Percentiles rank a stretch among this genome's conserved stretches.
phyloP scores from a whole-genome alignment of 495 filamentous ascomycete genomes.

The Trichoderma virens region DNA sequence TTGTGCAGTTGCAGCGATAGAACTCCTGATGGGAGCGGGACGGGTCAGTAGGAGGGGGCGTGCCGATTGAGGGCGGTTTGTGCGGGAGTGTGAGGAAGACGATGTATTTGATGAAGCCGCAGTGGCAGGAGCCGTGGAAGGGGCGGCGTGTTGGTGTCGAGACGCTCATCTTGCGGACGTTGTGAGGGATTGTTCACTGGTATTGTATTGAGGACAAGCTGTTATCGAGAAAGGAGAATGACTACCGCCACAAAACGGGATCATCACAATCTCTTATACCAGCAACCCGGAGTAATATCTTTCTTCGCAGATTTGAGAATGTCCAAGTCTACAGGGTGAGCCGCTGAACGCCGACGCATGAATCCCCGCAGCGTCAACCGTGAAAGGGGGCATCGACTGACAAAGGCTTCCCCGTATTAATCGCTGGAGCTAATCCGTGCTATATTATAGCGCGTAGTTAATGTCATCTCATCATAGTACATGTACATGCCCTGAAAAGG shows the following conservation, averaged over 20 bases:
- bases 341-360: not conserved
- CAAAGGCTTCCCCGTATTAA: not conserved
- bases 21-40: constrained; percentile 13
- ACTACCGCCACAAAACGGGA: too few species aligned
- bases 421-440: not conserved
- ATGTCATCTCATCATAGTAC: too few species aligned
- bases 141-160: constrained; percentile 14
- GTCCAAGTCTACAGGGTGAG: not conserved
- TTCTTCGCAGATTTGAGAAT: not conserved
- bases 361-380: not conserved
- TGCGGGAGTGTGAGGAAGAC: constrained; percentile 25
- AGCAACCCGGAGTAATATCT: not conserved
- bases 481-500: too few species aligned
- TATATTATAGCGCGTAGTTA: too few species aligned
- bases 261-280: not conserved
- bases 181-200: not conserved
- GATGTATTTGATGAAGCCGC: constrained; percentile 22
- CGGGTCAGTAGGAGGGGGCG: constrained; percentile 5
- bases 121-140: constrained; percentile 29
- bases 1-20: constrained; percentile 28
- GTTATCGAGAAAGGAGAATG: too few species aligned
- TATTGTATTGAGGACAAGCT: not conserved
- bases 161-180: not conserved
- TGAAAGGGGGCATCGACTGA: not conserved
- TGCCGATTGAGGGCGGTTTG: constrained; percentile 12